phyloP scores from a whole-genome alignment of 331 rosid genomes.

The Cydonia oblonga region DNA sequence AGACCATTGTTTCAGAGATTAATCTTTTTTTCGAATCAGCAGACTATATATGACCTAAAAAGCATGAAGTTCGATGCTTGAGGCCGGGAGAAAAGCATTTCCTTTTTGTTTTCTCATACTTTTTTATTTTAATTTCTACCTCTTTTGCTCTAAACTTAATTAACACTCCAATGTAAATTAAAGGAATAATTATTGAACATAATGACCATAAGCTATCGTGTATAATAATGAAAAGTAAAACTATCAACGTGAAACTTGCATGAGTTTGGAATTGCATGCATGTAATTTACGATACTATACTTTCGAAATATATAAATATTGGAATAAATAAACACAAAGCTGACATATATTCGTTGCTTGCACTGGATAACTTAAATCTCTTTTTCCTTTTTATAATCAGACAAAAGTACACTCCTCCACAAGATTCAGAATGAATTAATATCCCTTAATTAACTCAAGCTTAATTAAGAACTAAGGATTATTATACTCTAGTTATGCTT shows the following conservation, averaged over 20 bases:
- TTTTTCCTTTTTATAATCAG: slow-evolving; percentile 26
- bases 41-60: slow-evolving; percentile 30
- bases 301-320: too few species aligned
- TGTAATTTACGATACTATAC: not conserved
- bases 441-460: slow-evolving; percentile 1
- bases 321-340: slow-evolving; percentile 2
- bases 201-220: not conserved
- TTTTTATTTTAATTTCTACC: slow-evolving; percentile 9
- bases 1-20: not conserved
- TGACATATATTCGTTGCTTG: slow-evolving; percentile 40
- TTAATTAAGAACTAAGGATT: not conserved
- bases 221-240: not conserved
- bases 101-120: slow-evolving; percentile 2
- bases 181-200: not conserved
- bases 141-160: slow-evolving; percentile 12
- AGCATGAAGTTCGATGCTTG: slow-evolving; percentile 29
- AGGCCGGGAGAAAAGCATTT: slow-evolving; percentile 32
- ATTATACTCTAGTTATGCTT: not conserved
- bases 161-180: not conserved
- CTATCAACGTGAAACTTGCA: slow-evolving; percentile 43
- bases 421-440: slow-evolving; percentile 10
- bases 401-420: slow-evolving; percentile 47
- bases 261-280: slow-evolving; percentile 40
- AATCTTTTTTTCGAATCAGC: not conserved
- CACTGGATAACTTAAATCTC: not conserved